phyloP scores from a whole-genome alignment of 257 asterid species.

The Rhazya stricta region DNA sequence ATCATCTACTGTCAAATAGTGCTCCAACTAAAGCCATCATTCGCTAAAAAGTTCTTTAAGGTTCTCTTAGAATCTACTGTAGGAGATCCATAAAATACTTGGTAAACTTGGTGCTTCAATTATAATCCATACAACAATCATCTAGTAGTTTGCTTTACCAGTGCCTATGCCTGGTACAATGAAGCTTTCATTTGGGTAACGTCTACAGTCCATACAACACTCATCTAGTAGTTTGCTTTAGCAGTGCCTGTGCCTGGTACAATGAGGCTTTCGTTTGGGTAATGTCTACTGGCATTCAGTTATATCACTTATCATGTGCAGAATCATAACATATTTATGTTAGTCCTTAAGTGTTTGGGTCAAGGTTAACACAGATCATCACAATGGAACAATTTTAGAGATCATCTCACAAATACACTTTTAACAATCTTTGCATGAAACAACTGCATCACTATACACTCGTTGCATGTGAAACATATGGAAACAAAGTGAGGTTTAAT shows the following conservation, averaged over 20 bases:
- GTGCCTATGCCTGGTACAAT: no score
- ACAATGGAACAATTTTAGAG: background rate
- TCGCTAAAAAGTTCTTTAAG: background rate
- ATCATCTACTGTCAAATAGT: background rate
- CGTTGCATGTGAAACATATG: no score
- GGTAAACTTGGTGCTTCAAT: background rate
- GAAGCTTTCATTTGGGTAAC: no score
- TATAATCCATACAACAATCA: no score
- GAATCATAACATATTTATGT: background rate
- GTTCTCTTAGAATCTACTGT: background rate
- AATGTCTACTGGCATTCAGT: background rate
- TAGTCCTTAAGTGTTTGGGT: background rate
- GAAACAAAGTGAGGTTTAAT: no score
- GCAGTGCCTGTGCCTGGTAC: no score
- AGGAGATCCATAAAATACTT: background rate
- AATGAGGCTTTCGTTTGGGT: background rate
- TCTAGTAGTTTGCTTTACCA: no score
- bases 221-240: no score
- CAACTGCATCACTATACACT: no score
- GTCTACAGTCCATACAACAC: no score
- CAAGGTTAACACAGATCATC: background rate
- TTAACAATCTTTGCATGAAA: no score
- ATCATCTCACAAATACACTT: no score
- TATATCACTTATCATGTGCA: background rate
- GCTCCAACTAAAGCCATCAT: background rate